Conservation (phyloP, 2,329 filamentous ascomycete genomes). For the Aplosporella prunicola region DNA sequence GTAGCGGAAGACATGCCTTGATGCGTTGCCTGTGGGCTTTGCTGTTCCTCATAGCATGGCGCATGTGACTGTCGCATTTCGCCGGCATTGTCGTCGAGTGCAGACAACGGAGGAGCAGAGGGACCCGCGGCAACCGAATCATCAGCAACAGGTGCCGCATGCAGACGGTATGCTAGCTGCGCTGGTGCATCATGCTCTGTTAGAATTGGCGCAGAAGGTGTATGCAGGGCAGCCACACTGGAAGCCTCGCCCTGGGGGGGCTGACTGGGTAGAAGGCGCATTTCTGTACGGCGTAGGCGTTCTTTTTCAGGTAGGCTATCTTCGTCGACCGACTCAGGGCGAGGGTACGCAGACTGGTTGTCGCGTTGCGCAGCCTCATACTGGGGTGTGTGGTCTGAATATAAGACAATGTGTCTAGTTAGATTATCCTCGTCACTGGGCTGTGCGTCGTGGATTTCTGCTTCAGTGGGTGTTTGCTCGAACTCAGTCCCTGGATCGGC, state of each 20-base stretch:
- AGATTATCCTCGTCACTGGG: no score
- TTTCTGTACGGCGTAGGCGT: constrained; percentile 65
- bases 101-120: neutral
- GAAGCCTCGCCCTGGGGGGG: constrained; percentile 48
- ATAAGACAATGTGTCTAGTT: no score
- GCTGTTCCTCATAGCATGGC: constrained; percentile 2
- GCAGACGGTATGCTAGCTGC: neutral
- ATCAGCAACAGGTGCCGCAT: neutral
- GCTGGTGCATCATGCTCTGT: constrained; percentile 5
- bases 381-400: no score
- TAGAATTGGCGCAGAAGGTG: constrained; percentile 26
- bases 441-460: constrained; percentile 14
- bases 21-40: neutral
- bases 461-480: neutral
- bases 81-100: neutral
- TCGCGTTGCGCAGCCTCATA: no score
- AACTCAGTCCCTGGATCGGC: constrained; percentile 16
- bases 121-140: no score
- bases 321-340: constrained; percentile 30
- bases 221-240: constrained; percentile 25
- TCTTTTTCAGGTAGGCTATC: constrained; percentile 71
- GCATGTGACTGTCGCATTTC: neutral
- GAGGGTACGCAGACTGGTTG: constrained; percentile 11
- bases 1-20: constrained; percentile 19
- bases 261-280: constrained; percentile 69